Evolutionary conservation across 2,329 filamentous ascomycete genomes (phyloP), one percentile per base, ranked within the genome.

Genomic region (Monosporascus sp.): DNA sequence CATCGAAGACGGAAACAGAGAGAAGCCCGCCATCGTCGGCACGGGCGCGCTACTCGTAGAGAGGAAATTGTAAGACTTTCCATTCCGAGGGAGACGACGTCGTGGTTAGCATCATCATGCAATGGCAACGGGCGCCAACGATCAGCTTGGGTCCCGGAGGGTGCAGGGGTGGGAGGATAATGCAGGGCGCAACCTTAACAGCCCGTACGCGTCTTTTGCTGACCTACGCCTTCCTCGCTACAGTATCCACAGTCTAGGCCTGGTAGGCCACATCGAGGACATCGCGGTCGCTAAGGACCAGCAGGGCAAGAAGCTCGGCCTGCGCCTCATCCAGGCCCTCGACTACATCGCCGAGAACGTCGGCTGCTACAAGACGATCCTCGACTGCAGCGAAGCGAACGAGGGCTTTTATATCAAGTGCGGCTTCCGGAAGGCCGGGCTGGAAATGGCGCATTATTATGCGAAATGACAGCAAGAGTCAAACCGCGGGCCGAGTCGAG

Each of bases 321-420:
- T 97, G 66, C 83, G 90, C 61, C 87, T 97, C 61, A 97, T 97
- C 65, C 90, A 97, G 75, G 91, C 93, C 7, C 80, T 99, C 67
- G 92, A 97, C 72, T 88, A 81, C 68, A 85, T 97, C 55, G 91
- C 92, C 52, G 84, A 90, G 68, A 83, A 90, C 68, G 86, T 94
- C 53, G 94, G 93, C 52, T 97, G 93, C 74, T 97, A 97, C 75
- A 97, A 94, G 87, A 91, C 85, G 60, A 97, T 99, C 62, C 82
- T 97, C 59, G 93, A 97, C 72, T 99, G 94, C 77, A 95, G 89
- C 60, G 93, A 97, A 72, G 84, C 88, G 63, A 99, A 97, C 70
- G 91, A 96, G 72, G 93, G 92, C 22, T 97, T 99, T 77, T 99
- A 99, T 71, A 81, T 96, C 71, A 97, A 97, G 80, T 97, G 94